Evolutionary conservation across 495 filamentous ascomycete species (phyloP).

Genomic region (Evansstolkia leycettana): DNA sequence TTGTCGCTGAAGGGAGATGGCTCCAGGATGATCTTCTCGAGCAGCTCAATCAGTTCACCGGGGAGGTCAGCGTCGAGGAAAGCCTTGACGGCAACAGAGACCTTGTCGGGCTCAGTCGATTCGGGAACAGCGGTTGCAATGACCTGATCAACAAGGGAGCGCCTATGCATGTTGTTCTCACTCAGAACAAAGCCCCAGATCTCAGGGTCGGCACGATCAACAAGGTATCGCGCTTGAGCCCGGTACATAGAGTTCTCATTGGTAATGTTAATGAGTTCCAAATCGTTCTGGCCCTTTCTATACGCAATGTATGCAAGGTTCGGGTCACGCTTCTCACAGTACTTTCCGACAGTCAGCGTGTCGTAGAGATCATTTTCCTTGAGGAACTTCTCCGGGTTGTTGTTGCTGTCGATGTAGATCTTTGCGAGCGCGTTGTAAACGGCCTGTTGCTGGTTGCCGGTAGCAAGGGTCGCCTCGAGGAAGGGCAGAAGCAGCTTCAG

Average conservation of each 20-base stretch:
- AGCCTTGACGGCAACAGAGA: constrained; percentile 85
- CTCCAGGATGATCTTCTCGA: constrained; percentile 99
- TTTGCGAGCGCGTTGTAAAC: constrained; percentile 98
- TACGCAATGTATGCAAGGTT: constrained; percentile 95
- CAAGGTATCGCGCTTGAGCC: constrained; percentile 86
- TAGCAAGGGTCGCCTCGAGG: constrained; percentile 82
- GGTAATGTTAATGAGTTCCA: constrained; percentile 94
- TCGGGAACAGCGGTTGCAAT: constrained; percentile 94
- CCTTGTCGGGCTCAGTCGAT: constrained; percentile 85
- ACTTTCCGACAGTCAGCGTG: constrained; percentile 84
- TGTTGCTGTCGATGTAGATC: constrained; percentile 99
- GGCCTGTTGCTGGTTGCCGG: constrained; percentile 92
- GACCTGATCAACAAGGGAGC: constrained; percentile 91
- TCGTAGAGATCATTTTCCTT: constrained; percentile 98
- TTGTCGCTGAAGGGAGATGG: constrained; percentile 97
- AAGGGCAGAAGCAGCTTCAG: constrained; percentile 94
- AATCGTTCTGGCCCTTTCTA: constrained; percentile 90
- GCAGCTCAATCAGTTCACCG: constrained; percentile 86
- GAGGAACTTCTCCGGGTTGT: constrained; percentile 95
- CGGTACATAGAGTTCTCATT: constrained; percentile 99
- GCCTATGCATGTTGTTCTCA: constrained; percentile 86
- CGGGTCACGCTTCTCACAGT: constrained; percentile 97
- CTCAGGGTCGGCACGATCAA: constrained; percentile 80
- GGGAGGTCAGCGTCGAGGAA: constrained; percentile 88
- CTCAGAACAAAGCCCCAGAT: constrained; percentile 93